Conservation (phyloP, 352 stramenopile species). For the Phytophthora quininea region DNA sequence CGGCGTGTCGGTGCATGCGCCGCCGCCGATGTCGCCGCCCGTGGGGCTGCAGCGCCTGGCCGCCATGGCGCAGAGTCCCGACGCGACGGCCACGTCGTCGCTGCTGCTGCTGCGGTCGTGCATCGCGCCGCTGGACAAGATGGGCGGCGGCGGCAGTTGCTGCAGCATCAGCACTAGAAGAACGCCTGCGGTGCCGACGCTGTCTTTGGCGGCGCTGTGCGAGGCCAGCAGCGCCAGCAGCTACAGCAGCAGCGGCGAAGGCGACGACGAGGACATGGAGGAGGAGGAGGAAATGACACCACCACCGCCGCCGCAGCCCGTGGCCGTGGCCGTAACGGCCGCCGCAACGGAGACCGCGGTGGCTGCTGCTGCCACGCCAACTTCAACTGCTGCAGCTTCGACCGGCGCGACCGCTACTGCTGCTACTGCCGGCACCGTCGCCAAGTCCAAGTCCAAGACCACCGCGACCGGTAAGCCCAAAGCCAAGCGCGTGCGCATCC, state of each 20-base stretch:
- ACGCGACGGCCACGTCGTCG: slow-evolving; percentile 28
- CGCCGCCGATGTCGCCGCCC: too few species aligned
- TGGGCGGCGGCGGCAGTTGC: not conserved
- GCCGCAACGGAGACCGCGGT: too few species aligned
- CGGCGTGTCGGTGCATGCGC: too few species aligned
- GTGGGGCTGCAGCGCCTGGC: slow-evolving; percentile 16
- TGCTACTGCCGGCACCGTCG: too few species aligned
- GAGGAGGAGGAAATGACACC: slow-evolving; percentile 4
- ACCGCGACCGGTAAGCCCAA: not conserved
- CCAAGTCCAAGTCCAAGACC: slow-evolving; percentile 5
- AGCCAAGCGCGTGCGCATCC: slow-evolving; percentile 21
- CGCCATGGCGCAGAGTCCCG: slow-evolving; percentile 22
- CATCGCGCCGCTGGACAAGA: slow-evolving; percentile 48
- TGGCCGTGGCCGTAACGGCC: not conserved
- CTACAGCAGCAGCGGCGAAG: slow-evolving; percentile 12
- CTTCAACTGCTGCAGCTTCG: not conserved
- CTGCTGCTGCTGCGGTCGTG: slow-evolving; percentile 46
- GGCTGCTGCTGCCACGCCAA: not conserved
- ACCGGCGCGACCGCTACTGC: not conserved
- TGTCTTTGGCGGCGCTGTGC: slow-evolving; percentile 30
- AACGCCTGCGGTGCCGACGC: slow-evolving; percentile 4
- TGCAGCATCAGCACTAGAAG: slow-evolving; percentile 6
- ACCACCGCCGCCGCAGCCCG: not conserved
- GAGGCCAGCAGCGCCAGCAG: slow-evolving; percentile 23
- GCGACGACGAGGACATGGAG: slow-evolving; percentile 15